A percentile compares a stretch with the other conserved stretches of the same genome.
These are phyloP conservation scores for Epichloe baconii DNA, from an alignment of 2,329 filamentous ascomycete genomes.

Conservation along the genomic window DNA sequence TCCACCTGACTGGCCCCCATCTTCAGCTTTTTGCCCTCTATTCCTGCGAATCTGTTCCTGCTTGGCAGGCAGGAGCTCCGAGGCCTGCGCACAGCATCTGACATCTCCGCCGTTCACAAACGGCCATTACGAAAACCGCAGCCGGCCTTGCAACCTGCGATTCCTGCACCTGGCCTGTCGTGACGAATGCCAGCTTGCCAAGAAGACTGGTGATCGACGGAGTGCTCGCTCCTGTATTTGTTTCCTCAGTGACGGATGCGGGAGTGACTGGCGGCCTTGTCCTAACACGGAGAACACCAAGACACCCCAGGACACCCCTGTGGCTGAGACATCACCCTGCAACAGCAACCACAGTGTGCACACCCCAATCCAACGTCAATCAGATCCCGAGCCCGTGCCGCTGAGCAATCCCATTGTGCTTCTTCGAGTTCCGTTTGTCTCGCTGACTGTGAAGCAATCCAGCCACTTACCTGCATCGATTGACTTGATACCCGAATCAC, in stretches of 20 bases:
- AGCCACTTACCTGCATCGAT: not conserved
- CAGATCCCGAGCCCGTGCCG: not conserved
- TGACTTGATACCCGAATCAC: not conserved
- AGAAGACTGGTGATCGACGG: not conserved
- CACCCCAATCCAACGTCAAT: constrained; percentile 1
- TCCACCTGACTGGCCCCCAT: too few species aligned
- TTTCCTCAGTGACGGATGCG: constrained; percentile 13
- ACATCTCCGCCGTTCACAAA: not conserved
- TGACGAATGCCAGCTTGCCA: not conserved
- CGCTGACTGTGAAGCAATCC: not conserved
- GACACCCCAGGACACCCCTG: constrained; percentile 5
- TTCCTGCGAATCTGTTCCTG: not conserved
- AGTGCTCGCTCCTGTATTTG: constrained; percentile 2
- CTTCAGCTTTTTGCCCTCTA: not conserved
- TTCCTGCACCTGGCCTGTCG: not conserved
- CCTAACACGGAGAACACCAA: not conserved
- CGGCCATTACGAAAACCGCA: not conserved
- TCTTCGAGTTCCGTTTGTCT: not conserved
- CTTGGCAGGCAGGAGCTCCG: not conserved
- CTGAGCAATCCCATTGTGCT: not conserved
- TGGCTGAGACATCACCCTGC: constrained; percentile 12
- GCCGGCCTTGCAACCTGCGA: not conserved
- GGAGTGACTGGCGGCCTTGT: constrained; percentile 1
- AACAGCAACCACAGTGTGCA: not conserved
- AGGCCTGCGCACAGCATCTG: too few species aligned